Evolutionary conservation across 2,329 filamentous ascomycete genomes (phyloP), one percentile per base, ranked within the genome.

Genomic region (Aspergillus neotritici): DNA sequence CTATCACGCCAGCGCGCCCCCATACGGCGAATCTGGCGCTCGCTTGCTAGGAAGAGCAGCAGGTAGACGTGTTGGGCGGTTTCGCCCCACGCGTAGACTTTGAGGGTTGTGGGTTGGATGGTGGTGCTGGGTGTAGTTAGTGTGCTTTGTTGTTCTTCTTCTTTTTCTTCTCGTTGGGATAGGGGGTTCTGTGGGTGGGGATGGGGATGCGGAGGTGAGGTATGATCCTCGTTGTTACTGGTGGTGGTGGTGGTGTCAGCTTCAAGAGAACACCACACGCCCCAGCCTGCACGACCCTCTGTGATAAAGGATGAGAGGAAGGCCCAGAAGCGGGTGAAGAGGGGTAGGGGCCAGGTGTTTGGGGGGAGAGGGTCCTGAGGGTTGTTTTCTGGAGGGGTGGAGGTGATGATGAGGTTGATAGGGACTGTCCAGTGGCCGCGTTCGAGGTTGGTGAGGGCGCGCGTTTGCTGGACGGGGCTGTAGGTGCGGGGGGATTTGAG

Each of bases 11-110:
- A 94, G 37, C 68, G 68, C 11, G 79, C 70, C 0, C 76, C 76
- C 7, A 76, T 76, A 5, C 69, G 70, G 46, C 77, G 75, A 12
- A 90, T 65, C 47, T 74, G 73, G 28, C 83, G 74, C 43, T 78
- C 73, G 54, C 83, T 91, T 0, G 82, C 84, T 11, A 89, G 66
- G 59, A 86, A 91, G 0, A 94, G 64, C 31, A 90, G 62, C 4
- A 93, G 65, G 62, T 88, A 94, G 29, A 87, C 74, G 55, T 94
- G 83, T 41, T 80, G 76, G 0, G 80, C 79, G 1, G 87, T 69
- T 49, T 83, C 77, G 0, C 86, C 89, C 83, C 86, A 95, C 57
- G 86, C 87, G 60, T 86, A 93, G 1, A 91, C 63, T 29, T 80
- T 76, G 2, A 94, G 61, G 1, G 52, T 63, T 44, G 72, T 67